A percentile compares a stretch with the other conserved stretches of the same genome.
These are phyloP conservation scores for Chlorella sp. DNA, from an alignment of 139 green algal species.

Conservation along the genomic window DNA sequence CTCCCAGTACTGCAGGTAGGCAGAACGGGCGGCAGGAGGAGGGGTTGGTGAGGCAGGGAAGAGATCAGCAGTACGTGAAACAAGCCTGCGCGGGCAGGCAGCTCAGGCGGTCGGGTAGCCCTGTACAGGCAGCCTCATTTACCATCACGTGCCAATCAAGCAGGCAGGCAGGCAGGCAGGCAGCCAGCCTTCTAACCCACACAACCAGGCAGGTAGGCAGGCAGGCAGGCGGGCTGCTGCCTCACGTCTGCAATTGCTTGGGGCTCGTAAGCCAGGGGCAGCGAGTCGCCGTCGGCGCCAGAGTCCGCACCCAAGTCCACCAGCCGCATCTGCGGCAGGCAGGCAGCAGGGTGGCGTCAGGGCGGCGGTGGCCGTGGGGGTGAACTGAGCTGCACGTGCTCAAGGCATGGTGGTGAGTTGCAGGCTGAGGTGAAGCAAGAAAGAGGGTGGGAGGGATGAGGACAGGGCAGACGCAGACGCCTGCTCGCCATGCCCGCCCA, in stretches of 20 bases:
- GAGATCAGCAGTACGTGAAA: too few species aligned
- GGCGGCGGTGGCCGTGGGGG: too few species aligned
- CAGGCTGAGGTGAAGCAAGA: too few species aligned
- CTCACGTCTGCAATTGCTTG: constrained; percentile 72
- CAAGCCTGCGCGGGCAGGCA: not conserved
- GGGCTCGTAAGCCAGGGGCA: constrained; percentile 92
- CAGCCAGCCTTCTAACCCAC: too few species aligned
- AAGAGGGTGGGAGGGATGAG: too few species aligned
- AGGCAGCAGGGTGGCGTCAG: too few species aligned
- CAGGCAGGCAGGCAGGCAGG: too few species aligned
- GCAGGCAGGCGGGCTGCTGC: not conserved
- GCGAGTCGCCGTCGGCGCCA: constrained; percentile 53
- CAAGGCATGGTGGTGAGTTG: too few species aligned
- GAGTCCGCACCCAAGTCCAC: constrained; percentile 30
- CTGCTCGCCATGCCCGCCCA: too few species aligned
- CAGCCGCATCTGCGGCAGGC: constrained; percentile 37
- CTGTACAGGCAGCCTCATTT: not conserved
- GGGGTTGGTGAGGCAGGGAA: too few species aligned
- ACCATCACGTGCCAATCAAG: not conserved
- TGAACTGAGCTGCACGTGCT: too few species aligned
- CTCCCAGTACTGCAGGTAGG: constrained; percentile 85
- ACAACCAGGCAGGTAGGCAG: not conserved
- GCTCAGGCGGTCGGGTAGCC: not conserved
- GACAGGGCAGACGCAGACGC: too few species aligned
- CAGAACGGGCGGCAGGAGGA: not conserved